Evolutionary conservation across 495 filamentous ascomycete genomes (phyloP).

Genomic region (Penicillium egyptiacum): DNA sequence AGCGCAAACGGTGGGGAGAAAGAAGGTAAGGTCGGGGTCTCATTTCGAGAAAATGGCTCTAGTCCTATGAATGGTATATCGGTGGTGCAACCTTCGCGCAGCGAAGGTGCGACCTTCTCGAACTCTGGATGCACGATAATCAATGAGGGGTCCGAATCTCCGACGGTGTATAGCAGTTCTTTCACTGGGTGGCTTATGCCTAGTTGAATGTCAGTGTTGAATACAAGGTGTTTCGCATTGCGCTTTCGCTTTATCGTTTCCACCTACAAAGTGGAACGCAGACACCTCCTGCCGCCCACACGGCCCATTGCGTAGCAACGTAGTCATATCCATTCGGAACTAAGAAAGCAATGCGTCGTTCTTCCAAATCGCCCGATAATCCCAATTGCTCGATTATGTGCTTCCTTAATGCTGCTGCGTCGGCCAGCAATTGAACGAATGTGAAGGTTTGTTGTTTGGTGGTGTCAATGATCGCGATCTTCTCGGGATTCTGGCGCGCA

Average conservation of each 20-base stretch:
- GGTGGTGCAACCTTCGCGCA: constrained; percentile 31
- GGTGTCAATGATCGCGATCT: constrained; percentile 73
- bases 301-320: constrained; percentile 66
- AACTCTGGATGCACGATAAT: constrained; percentile 44
- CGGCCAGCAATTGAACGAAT: constrained; percentile 74
- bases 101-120: constrained; percentile 32
- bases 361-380: constrained; percentile 56
- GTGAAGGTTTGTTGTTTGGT: constrained; percentile 69
- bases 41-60: constrained; percentile 30
- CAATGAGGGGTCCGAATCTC: constrained; percentile 45
- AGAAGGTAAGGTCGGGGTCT: constrained; percentile 29
- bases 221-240: neutral
- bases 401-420: constrained; percentile 67
- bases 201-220: constrained; percentile 18
- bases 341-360: constrained; percentile 77
- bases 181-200: constrained; percentile 49
- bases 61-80: constrained; percentile 37
- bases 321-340: constrained; percentile 91
- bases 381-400: constrained; percentile 53
- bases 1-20: constrained; percentile 31
- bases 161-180: constrained; percentile 45
- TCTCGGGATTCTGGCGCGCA: constrained; percentile 61
- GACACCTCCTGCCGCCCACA: constrained; percentile 45
- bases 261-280: constrained; percentile 42
- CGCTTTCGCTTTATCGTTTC: neutral